phyloP scores from a whole-genome alignment of 116 monocot genomes.

The Trichopus zeylanicus region DNA sequence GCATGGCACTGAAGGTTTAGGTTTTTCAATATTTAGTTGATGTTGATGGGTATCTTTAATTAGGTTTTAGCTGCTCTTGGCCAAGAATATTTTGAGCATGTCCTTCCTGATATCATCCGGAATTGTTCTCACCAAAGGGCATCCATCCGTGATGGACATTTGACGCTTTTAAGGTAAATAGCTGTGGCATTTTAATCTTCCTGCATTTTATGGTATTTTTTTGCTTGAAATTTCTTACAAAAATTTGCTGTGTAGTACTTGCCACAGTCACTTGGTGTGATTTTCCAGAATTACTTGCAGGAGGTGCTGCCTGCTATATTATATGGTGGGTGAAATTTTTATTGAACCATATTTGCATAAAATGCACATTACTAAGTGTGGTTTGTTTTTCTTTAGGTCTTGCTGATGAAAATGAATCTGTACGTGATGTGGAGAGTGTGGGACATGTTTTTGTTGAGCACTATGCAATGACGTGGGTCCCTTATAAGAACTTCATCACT shows the following conservation, averaged over 20 bases:
- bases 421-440: slow-evolving; percentile 92
- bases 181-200: background rate
- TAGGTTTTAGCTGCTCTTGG: slow-evolving; percentile 98
- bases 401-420: slow-evolving; percentile 99
- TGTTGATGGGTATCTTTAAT: background rate
- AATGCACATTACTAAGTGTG: background rate
- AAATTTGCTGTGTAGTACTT: slow-evolving; percentile 50
- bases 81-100: slow-evolving; percentile 78
- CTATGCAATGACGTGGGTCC: slow-evolving; percentile 84
- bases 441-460: slow-evolving; percentile 99
- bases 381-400: slow-evolving; percentile 52
- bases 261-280: slow-evolving; percentile 87
- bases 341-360: background rate
- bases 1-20: background rate
- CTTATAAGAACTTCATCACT: background rate
- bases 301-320: slow-evolving; percentile 88
- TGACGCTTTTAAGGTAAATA: slow-evolving; percentile 80
- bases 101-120: slow-evolving; percentile 87
- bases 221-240: background rate
- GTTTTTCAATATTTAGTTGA: background rate
- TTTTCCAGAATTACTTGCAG: slow-evolving; percentile 95
- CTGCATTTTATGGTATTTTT: background rate
- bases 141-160: slow-evolving; percentile 89
- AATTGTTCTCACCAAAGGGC: slow-evolving; percentile 94
- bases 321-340: slow-evolving; percentile 53